Conservation (phyloP, 2,329 filamentous ascomycete genomes). For the Bisporella sp. region DNA sequence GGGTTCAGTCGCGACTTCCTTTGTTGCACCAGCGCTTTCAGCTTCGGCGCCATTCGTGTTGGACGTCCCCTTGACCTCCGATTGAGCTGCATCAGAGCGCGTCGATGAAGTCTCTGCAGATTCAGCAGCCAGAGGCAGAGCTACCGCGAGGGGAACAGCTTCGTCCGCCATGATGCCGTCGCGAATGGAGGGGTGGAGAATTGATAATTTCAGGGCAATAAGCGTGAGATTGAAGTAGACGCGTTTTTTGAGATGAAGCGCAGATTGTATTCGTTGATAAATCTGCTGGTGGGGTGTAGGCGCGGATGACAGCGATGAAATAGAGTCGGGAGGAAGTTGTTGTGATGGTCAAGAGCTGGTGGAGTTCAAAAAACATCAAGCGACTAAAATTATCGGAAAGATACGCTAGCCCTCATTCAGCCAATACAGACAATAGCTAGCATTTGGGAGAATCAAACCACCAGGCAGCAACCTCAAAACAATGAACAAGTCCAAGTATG, state of each 20-base stretch:
- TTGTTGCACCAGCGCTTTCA: slow-evolving; percentile 9
- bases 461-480: no score
- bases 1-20: slow-evolving; percentile 17
- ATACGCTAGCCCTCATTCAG: no score
- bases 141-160: slow-evolving; percentile 14
- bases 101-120: slow-evolving; percentile 11
- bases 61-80: slow-evolving; percentile 12
- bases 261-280: slow-evolving; percentile 9
- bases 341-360: no score
- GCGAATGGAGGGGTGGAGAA: slow-evolving; percentile 12
- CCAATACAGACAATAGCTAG: no score
- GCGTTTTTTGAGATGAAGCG: slow-evolving; percentile 12
- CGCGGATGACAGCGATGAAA: slow-evolving; percentile 8
- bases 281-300: slow-evolving; percentile 7
- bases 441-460: no score
- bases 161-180: slow-evolving; percentile 24
- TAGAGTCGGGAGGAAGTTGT: no score
- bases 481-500: no score
- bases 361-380: no score
- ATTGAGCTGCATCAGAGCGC: slow-evolving; percentile 6
- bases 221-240: slow-evolving; percentile 12
- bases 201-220: not conserved
- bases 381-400: no score
- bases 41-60: slow-evolving; percentile 15
- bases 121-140: slow-evolving; percentile 6